Conservation (phyloP, 495 filamentous ascomycete genomes). For the Aspergillus kassunensis region DNA sequence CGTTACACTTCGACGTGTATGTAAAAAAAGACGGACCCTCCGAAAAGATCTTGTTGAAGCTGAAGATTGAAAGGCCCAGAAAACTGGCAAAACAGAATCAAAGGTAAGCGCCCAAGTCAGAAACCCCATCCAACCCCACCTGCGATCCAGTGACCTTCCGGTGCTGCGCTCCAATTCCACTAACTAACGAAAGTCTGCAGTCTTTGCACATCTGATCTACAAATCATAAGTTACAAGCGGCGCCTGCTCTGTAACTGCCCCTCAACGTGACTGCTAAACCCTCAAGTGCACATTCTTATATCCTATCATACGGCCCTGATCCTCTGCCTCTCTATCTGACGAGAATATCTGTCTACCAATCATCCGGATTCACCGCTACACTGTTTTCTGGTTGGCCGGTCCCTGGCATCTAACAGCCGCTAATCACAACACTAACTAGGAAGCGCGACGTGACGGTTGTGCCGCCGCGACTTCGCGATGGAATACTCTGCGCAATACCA, state of each 20-base stretch:
- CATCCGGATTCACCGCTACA: conserved; percentile 6
- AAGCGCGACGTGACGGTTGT: conserved; percentile 36
- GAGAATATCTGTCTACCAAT: conserved; percentile 16
- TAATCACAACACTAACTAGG: conserved; percentile 23
- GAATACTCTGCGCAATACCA: conserved; percentile 55
- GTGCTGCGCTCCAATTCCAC: conserved; percentile 44
- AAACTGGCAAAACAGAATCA: conserved; percentile 20
- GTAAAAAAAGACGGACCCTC: conserved; percentile 34
- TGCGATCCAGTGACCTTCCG: conserved; percentile 42
- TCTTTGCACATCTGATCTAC: conserved; percentile 31
- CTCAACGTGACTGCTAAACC: conserved; percentile 28
- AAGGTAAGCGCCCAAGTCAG: conserved; percentile 37
- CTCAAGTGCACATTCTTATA: conserved; percentile 20
- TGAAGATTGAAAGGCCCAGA: conserved; percentile 16
- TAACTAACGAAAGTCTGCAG: conserved; percentile 38
- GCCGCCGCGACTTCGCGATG: conserved; percentile 38
- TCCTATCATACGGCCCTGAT: conserved; percentile 21
- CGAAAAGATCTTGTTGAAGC: conserved; percentile 25
- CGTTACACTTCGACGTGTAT: conserved; percentile 41
- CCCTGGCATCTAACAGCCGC: conserved; percentile 20
- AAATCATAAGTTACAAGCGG: conserved; percentile 38
- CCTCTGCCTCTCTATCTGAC: conserved; percentile 6
- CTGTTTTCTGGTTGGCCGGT: conserved; percentile 20
- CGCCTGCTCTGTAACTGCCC: conserved; percentile 26
- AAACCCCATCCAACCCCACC: conserved; percentile 26